phyloP scores from a whole-genome alignment of 2,329 filamentous ascomycete species.

The Fusarium verrucosum region DNA sequence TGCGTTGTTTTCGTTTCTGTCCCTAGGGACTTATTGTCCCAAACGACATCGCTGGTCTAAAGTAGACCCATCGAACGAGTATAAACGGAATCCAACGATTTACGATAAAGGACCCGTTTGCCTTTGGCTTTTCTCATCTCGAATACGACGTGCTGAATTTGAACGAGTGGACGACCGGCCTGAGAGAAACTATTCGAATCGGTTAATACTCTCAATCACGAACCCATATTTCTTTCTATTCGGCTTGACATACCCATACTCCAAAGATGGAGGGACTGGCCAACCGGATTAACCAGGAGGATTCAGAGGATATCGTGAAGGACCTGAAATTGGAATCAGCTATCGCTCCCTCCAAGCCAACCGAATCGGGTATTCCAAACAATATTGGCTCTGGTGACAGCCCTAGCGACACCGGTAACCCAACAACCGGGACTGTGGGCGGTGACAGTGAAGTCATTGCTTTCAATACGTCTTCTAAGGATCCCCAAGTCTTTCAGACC shows the following conservation, averaged over 20 bases:
- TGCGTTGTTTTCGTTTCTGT: constrained; percentile 5
- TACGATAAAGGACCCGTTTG: not conserved
- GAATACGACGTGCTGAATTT: not conserved
- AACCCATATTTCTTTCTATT: not conserved
- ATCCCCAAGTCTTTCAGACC: constrained; percentile 1
- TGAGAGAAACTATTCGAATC: not conserved
- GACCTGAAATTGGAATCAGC: not conserved
- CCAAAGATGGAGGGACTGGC: constrained; percentile 25
- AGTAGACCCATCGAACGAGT: not conserved
- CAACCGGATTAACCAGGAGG: constrained; percentile 2
- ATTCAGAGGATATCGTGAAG: not conserved
- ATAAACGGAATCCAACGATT: constrained; percentile 7
- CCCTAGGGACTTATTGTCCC: constrained; percentile 20
- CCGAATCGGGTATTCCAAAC: not conserved
- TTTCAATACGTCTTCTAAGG: not conserved
- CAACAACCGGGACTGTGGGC: not conserved
- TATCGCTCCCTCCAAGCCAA: not conserved
- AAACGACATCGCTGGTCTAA: not conserved
- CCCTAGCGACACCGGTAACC: not conserved
- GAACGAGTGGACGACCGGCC: not conserved
- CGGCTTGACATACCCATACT: not conserved
- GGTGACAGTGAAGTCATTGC: not conserved
- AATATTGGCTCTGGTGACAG: not conserved
- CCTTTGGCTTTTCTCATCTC: not conserved
- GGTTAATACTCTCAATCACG: not conserved